Evolutionary conservation across 2,329 filamentous ascomycete species (phyloP).

Genomic region (Dactylonectria macrodidyma): DNA sequence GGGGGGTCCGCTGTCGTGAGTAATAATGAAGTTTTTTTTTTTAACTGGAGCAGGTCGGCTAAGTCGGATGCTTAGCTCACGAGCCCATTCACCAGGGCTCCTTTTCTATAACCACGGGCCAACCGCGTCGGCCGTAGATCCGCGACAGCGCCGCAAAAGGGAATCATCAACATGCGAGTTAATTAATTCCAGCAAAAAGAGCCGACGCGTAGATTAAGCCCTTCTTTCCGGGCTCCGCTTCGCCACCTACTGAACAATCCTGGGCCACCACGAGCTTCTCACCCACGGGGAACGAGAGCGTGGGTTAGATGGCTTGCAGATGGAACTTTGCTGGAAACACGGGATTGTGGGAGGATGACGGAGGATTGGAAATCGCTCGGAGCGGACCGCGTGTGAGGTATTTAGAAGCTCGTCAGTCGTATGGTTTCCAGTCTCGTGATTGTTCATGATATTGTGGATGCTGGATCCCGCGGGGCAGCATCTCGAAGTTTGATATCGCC

Average conservation of each 20-base stretch:
- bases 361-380: background rate
- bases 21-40: background rate
- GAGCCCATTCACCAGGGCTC: background rate
- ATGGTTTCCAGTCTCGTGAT: constrained; percentile 23
- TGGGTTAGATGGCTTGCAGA: constrained; percentile 5
- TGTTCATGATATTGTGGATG: background rate
- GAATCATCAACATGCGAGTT: background rate
- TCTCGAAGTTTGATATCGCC: background rate
- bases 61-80: constrained; percentile 39
- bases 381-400: constrained; percentile 20
- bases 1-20: constrained; percentile 29
- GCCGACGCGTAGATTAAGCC: constrained; percentile 9
- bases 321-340: background rate
- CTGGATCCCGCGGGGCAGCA: background rate
- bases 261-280: constrained; percentile 21
- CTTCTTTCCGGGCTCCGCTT: constrained; percentile 24
- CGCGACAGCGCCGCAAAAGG: background rate
- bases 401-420: constrained; percentile 9
- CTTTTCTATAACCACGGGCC: constrained; percentile 31
- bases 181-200: background rate
- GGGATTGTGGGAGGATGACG: background rate
- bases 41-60: constrained; percentile 37
- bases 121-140: constrained; percentile 18
- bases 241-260: constrained; percentile 7
- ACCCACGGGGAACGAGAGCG: constrained; percentile 25